Conservation (phyloP, 768 basidiomycete species). For the Tephrocybe rancida region DNA sequence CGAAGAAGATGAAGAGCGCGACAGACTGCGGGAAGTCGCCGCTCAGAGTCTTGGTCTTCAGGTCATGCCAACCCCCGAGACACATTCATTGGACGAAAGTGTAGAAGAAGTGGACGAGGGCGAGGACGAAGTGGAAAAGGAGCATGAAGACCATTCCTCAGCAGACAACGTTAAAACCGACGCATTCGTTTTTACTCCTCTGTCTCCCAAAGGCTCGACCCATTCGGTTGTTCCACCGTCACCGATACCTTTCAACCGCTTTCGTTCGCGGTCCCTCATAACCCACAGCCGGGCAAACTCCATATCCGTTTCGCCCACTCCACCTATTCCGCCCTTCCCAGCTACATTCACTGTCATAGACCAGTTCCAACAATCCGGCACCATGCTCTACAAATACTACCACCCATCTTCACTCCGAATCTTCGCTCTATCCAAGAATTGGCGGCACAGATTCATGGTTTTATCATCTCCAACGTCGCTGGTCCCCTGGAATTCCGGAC, state of each 20-base stretch:
- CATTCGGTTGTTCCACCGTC: conserved; percentile 31
- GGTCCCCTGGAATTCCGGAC: conserved; percentile 35
- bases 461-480: conserved; percentile 50
- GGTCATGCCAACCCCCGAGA: conserved; percentile 44
- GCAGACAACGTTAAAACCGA: conserved; percentile 11
- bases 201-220: conserved; percentile 35
- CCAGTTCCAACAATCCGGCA: conserved; percentile 54
- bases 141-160: conserved; percentile 7
- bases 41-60: conserved; percentile 77
- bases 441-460: conserved; percentile 68
- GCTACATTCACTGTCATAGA: conserved; percentile 50
- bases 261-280: conserved; percentile 41
- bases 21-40: conserved; percentile 73
- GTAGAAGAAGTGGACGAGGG: conserved; percentile 41
- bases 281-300: conserved; percentile 40
- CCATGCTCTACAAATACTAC: conserved; percentile 67
- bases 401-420: conserved; percentile 70
- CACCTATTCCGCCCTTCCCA: conserved; percentile 68
- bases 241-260: conserved; percentile 26
- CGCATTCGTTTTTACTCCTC: conserved; percentile 2
- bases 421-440: conserved; percentile 72
- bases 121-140: conserved; percentile 21
- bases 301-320: conserved; percentile 40
- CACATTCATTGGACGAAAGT: conserved; percentile 35
- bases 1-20: conserved; percentile 71